Evolutionary conservation across 148 eudicot species (phyloP).

Genomic region (Vaccinium corymbosum): DNA sequence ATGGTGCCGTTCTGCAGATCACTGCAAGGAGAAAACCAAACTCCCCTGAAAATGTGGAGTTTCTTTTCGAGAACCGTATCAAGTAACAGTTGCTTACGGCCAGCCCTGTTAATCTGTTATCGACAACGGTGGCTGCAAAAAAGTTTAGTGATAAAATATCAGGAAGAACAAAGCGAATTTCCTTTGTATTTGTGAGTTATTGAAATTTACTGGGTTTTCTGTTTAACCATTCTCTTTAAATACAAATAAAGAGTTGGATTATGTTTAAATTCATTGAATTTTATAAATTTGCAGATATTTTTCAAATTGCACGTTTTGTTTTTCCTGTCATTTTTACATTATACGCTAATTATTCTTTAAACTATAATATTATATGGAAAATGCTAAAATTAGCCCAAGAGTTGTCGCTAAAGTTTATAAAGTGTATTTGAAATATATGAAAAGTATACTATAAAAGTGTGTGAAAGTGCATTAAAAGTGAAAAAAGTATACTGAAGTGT

Average conservation of each 20-base stretch:
- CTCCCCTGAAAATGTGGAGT: conserved; percentile 49
- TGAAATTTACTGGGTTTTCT: background rate
- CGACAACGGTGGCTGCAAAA: background rate
- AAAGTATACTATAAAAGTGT: no score
- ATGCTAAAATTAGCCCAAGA: no score
- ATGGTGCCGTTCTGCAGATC: conserved; percentile 73
- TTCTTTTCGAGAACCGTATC: conserved; percentile 69
- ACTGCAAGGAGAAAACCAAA: conserved; percentile 57
- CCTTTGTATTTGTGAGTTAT: background rate
- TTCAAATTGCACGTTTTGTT: background rate
- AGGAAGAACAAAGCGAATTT: background rate
- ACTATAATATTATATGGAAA: no score
- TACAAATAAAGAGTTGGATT: background rate
- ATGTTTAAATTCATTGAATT: background rate
- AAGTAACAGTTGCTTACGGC: conserved; percentile 27
- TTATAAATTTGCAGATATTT: background rate
- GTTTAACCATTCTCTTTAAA: background rate
- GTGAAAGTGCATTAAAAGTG: no score
- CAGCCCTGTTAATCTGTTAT: background rate
- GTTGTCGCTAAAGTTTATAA: no score
- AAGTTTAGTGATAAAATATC: background rate
- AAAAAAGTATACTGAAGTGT: no score
- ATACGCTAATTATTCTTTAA: no score
- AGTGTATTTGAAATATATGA: background rate
- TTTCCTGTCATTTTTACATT: no score